Conservation (phyloP, 2,329 filamentous ascomycete species). For the Bipolaris bicolor region DNA sequence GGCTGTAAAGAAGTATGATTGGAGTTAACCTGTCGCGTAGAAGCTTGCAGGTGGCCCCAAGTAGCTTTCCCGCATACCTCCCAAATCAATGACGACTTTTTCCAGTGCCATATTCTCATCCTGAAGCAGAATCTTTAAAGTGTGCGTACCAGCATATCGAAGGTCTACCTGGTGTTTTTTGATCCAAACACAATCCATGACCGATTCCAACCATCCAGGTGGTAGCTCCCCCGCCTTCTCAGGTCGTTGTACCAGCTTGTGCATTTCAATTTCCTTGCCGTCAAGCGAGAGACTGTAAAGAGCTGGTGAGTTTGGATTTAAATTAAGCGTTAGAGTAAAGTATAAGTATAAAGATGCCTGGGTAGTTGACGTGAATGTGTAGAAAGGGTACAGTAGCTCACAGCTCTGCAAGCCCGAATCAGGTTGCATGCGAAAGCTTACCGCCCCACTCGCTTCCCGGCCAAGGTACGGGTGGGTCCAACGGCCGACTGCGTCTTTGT, state of each 20-base stretch:
- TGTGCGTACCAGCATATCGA: conserved; percentile 36
- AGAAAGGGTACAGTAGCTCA: not conserved
- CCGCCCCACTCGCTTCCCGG: not conserved
- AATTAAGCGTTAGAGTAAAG: conserved; percentile 34
- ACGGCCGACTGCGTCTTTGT: not conserved
- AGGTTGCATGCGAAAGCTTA: not conserved
- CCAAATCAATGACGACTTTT: conserved; percentile 29
- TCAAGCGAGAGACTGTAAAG: conserved; percentile 19
- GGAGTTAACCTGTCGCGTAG: not conserved
- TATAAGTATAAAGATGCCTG: not conserved
- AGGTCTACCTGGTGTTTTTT: conserved; percentile 33
- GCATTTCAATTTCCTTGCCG: conserved; percentile 23
- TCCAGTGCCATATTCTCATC: conserved; percentile 29
- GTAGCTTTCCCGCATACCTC: conserved; percentile 31
- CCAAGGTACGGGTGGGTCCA: not conserved
- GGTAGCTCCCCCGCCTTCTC: conserved; percentile 49
- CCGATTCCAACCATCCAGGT: conserved; percentile 49
- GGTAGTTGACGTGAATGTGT: not conserved
- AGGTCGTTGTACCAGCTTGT: not conserved
- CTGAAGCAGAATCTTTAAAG: conserved; percentile 36
- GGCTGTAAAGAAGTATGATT: no score
- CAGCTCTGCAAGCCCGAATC: not conserved
- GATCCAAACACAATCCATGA: conserved; percentile 27
- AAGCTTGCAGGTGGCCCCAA: conserved; percentile 23
- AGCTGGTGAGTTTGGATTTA: conserved; percentile 43